Percentiles rank a stretch among this genome's conserved stretches.
phyloP scores from a whole-genome alignment of 805 yeast genomes.

The Spathaspora hagerdaliae region DNA sequence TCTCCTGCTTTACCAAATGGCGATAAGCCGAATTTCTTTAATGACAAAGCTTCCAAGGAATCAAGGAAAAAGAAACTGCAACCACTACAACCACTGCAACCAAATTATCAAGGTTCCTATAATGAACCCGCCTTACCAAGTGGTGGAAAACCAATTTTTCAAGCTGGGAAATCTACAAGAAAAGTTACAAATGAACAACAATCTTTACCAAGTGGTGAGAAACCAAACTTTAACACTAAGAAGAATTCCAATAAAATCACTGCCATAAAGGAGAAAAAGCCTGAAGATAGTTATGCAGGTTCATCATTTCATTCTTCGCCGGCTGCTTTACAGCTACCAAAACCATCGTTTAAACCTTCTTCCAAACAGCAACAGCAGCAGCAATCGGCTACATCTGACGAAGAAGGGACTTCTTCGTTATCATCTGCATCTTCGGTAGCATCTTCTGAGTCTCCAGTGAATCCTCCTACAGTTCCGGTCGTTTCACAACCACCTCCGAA shows the following conservation, averaged over 20 bases:
- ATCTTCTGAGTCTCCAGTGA: slow-evolving; percentile 1
- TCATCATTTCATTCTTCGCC: slow-evolving; percentile 56
- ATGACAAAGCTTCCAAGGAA: slow-evolving; percentile 6
- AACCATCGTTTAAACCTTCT: slow-evolving; percentile 44
- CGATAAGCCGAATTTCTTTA: slow-evolving; percentile 23
- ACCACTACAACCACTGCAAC: not conserved
- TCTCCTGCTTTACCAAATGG: slow-evolving; percentile 25
- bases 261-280: slow-evolving; percentile 9
- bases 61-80: slow-evolving; percentile 5
- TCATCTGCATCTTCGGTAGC: slow-evolving; percentile 8
- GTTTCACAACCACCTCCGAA: slow-evolving; percentile 2
- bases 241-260: slow-evolving; percentile 7
- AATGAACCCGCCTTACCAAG: slow-evolving; percentile 2
- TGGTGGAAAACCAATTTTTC: slow-evolving; percentile 3
- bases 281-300: slow-evolving; percentile 47
- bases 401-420: slow-evolving; percentile 3
- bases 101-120: not conserved
- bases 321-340: slow-evolving; percentile 51
- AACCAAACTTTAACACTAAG: slow-evolving; percentile 16
- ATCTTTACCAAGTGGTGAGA: slow-evolving; percentile 25
- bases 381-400: slow-evolving; percentile 3
- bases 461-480: slow-evolving; percentile 3
- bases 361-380: slow-evolving; percentile 12
- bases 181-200: slow-evolving; percentile 5
- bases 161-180: slow-evolving; percentile 6